Percentiles rank a stretch among this genome's conserved stretches.
Evolutionary conservation across 371 early-diverging fungal genomes (phyloP).

Genomic region (Zancudomyces culisetae): DNA sequence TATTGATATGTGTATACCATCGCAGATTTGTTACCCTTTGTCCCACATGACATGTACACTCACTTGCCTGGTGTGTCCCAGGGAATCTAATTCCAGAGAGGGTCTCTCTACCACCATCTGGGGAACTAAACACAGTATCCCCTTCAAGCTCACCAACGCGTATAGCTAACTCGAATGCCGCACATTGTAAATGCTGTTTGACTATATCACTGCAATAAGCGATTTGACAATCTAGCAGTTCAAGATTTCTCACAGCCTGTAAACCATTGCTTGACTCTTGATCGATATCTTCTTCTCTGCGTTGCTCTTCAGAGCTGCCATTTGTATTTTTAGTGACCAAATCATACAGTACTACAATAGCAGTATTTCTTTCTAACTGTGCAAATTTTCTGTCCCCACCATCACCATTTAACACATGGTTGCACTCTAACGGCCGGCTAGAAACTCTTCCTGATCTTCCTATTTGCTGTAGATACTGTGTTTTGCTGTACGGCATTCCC

Average conservation of each 20-base stretch:
- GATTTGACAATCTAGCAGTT: not conserved
- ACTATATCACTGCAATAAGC: not conserved
- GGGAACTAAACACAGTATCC: no score
- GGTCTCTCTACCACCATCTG: no score
- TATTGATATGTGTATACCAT: no score
- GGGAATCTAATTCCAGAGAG: no score
- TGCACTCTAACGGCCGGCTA: conserved; percentile 21
- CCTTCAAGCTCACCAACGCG: no score
- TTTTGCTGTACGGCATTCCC: conserved; percentile 24
- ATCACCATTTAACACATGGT: conserved; percentile 17
- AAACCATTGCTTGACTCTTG: not conserved
- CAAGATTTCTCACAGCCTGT: not conserved
- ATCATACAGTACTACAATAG: not conserved
- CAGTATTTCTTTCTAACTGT: not conserved
- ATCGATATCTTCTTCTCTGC: conserved; percentile 4
- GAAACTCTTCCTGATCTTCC: conserved; percentile 35
- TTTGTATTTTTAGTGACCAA: no score
- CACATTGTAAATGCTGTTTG: conserved; percentile 19
- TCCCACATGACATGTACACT: no score
- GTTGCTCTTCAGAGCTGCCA: not conserved
- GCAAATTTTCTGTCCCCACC: not conserved
- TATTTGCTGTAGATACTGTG: conserved; percentile 30
- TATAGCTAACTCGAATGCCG: conserved; percentile 22
- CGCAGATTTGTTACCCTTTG: no score
- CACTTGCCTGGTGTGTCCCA: no score